Base-by-base conservation (phyloP, 352 stramenopile genomes). In the Globisporangium lucens region DNA sequence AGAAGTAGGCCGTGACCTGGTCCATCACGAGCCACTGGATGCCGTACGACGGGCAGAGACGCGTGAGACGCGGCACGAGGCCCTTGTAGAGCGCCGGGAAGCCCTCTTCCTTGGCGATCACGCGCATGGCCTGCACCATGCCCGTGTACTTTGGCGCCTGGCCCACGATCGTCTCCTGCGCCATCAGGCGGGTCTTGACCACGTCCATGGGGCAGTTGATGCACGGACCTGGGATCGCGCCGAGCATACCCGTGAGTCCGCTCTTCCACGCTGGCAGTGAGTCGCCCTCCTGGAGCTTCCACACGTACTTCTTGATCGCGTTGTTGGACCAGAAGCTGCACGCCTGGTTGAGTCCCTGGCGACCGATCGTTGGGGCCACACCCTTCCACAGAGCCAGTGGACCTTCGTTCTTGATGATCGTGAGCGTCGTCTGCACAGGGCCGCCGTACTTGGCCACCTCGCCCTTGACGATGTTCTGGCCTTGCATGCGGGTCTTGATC, bases 241-340 rank as follows among this genome's bases (percentile, higher is more conserved):
- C 87, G 33, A 96, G 81, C 82, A 96, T 93, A 70, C 97, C 97
- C 36, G 97, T 97, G 27, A 99, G 67, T 20, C 98, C 89, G 49
- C 91, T 97, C 81, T 99, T 96, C 93, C 94, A 99, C 53, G 90
- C 85, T 56, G 92, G 85, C 59, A 99, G 79, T 56, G 90, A 83
- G 47, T 96, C 79, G 33, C 89, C 90, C 56, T 97, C 91, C 58
- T 95, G 76, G 10, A 93, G 58, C 65, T 91, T 87, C 87, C 85
- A 95, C 65, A 95, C 75, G 73, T 93, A 60, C 75, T 89, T 93
- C 78, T 95, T 95, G 78, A 98, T 94, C 38, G 87, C 88, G 72
- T 98, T 98, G 82, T 99, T 99, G 46, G 83, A 96, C 70, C 96
- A 99, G 77, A 99, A 99, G 74, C 98, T 99, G 65, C 98, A 98